Evolutionary conservation across 352 stramenopile species (phyloP).

Genomic region (Bremia lactucae): DNA sequence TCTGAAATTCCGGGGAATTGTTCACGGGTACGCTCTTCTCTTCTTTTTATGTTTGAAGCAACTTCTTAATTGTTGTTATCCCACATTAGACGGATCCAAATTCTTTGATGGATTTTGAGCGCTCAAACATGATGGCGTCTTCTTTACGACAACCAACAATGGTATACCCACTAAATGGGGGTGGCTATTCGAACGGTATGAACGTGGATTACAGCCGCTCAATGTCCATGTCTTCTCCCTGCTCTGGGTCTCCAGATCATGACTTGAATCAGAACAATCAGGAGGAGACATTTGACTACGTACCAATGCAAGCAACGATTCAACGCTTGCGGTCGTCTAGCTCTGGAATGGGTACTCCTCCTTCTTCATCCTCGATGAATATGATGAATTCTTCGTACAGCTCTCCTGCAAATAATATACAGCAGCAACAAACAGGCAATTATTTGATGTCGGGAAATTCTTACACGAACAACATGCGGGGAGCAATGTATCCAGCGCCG

Average conservation of each 20-base stretch:
- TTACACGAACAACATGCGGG: slow-evolving; percentile 16
- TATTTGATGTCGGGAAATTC: slow-evolving; percentile 22
- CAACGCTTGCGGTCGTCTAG: slow-evolving; percentile 21
- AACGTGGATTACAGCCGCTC: slow-evolving; percentile 19
- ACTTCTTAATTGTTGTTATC: neutral
- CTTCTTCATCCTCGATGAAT: slow-evolving; percentile 18
- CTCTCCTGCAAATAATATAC: slow-evolving; percentile 24
- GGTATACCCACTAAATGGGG: slow-evolving; percentile 18
- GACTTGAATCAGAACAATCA: slow-evolving; percentile 26
- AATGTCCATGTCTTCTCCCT: slow-evolving; percentile 26
- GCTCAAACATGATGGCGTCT: slow-evolving; percentile 31
- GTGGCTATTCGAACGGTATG: slow-evolving; percentile 23
- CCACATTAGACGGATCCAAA: slow-evolving; percentile 17
- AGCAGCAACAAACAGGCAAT: slow-evolving; percentile 21
- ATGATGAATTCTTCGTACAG: slow-evolving; percentile 32
- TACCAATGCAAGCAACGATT: slow-evolving; percentile 27
- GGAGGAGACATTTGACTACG: slow-evolving; percentile 36
- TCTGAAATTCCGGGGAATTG: slow-evolving; percentile 17
- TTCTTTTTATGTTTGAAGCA: too few species aligned
- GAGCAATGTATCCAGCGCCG: slow-evolving; percentile 15
- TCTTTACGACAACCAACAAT: slow-evolving; percentile 30
- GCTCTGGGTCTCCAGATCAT: slow-evolving; percentile 12
- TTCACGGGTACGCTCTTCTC: slow-evolving; percentile 38
- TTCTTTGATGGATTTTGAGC: slow-evolving; percentile 38
- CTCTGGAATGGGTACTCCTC: slow-evolving; percentile 20